phyloP scores from a whole-genome alignment of 176 grass and related monocot species.

The Lolium perenne region DNA sequence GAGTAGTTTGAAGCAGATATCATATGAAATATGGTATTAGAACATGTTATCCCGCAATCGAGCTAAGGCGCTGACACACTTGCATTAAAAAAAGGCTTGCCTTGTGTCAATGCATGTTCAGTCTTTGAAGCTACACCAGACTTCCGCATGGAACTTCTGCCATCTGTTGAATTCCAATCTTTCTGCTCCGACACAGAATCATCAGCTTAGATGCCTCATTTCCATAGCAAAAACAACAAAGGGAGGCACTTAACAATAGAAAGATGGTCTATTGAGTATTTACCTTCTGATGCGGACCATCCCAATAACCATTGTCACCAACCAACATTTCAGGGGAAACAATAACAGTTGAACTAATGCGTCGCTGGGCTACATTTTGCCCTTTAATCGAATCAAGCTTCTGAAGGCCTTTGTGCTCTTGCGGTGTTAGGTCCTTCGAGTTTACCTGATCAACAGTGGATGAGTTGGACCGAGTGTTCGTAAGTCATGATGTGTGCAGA shows the following conservation, averaged over 20 bases:
- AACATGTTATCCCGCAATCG: background rate
- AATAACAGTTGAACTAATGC: slow-evolving; percentile 21
- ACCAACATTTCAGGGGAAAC: slow-evolving; percentile 48
- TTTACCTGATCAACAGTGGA: slow-evolving; percentile 39
- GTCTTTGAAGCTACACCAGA: slow-evolving; percentile 40
- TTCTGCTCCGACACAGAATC: slow-evolving; percentile 67
- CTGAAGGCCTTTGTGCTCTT: slow-evolving; percentile 31
- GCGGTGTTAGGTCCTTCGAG: slow-evolving; percentile 43
- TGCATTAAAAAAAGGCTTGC: slow-evolving; percentile 36
- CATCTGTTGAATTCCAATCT: slow-evolving; percentile 43
- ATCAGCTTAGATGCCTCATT: slow-evolving; percentile 45
- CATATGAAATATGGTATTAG: background rate
- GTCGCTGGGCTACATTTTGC: slow-evolving; percentile 25
- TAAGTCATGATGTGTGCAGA: slow-evolving; percentile 27
- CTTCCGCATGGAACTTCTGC: slow-evolving; percentile 39
- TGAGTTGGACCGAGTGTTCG: background rate
- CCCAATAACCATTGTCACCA: slow-evolving; percentile 40
- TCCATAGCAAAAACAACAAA: slow-evolving; percentile 38
- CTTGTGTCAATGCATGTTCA: slow-evolving; percentile 44
- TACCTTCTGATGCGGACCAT: slow-evolving; percentile 62
- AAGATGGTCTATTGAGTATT: slow-evolving; percentile 34
- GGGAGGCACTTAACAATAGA: slow-evolving; percentile 25
- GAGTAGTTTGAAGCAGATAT: slow-evolving; percentile 1
- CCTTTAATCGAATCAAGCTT: slow-evolving; percentile 42
- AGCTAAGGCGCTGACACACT: background rate